These are phyloP conservation scores for Lactarius indigo DNA, from an alignment of 768 basidiomycete species.

Conservation along the genomic window DNA sequence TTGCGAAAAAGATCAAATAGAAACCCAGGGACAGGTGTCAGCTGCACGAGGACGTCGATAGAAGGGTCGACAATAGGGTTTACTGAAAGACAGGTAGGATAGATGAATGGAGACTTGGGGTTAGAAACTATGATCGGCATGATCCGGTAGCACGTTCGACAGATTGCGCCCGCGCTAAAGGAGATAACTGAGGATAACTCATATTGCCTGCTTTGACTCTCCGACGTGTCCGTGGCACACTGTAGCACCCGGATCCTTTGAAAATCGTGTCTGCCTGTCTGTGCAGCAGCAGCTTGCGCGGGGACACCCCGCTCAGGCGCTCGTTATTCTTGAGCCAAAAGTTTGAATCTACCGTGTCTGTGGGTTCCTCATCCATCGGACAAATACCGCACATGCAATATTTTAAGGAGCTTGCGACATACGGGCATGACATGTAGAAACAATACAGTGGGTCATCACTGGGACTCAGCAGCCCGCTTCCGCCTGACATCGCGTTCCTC, in stretches of 20 bases:
- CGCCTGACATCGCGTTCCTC: slow-evolving; percentile 94
- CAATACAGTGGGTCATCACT: slow-evolving; percentile 31
- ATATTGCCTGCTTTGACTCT: too few species aligned
- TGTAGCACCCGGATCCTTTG: background rate
- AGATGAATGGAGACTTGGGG: too few species aligned
- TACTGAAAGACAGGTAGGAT: too few species aligned
- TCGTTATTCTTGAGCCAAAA: background rate
- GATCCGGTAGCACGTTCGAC: too few species aligned
- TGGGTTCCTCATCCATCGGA: background rate
- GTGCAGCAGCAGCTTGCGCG: background rate
- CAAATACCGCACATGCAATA: slow-evolving; percentile 14
- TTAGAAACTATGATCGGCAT: too few species aligned
- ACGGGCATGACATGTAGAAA: slow-evolving; percentile 31
- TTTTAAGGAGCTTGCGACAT: slow-evolving; percentile 28
- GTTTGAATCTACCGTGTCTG: background rate
- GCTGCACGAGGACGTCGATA: too few species aligned
- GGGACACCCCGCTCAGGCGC: background rate
- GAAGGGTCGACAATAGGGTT: too few species aligned
- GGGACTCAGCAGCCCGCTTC: slow-evolving; percentile 70
- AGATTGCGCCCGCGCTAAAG: too few species aligned
- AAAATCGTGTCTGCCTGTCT: background rate
- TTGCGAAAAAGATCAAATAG: too few species aligned
- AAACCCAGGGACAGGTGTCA: too few species aligned
- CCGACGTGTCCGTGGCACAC: background rate
- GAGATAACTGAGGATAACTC: too few species aligned